Evolutionary conservation across 345 rosid genomes (phyloP), one percentile per base, ranked within the genome.

Genomic region (Acer saccharum): DNA sequence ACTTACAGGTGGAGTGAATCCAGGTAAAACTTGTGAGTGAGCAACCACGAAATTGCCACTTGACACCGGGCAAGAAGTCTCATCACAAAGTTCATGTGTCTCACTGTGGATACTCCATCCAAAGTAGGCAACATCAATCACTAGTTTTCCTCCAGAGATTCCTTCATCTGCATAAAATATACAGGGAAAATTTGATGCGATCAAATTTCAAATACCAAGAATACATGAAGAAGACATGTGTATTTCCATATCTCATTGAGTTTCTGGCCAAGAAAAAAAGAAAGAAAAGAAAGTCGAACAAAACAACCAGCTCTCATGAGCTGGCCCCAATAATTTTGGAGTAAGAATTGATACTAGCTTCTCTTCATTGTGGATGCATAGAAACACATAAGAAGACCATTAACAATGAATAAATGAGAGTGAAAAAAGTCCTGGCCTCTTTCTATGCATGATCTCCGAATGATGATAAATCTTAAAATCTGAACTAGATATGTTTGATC

Each of bases 1-100:
- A 87, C 98, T 89, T 87, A 95, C 99, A 61, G 97, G 98, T 27
- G 98, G 99, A 48, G 99, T 96, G 69, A 43, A 91, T 76, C 91
- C 94, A 0, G 98, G 97, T 57, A 96, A 84, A 76, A 84, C 89
- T 90, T 96, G 95, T 1, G 98, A 85, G 74, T 96, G 99, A 35
- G 92, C 60, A n/a, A 93, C 91, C 78, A 90, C 78, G 77, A 96
- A 96, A 73, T 93, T 90, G n/a, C 99, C 97, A 55, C 60, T 81
- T 17, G 95, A 55, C 16, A 94, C 95, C 16, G 97, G 98, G 86
- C 97, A 91, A 43, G 82, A 86, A 6, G 99, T 96, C 89, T 94
- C 95, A 12, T 77, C 80, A 55, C 97, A 89, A 75, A 96, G 97
- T 77, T 92, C 86, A 84, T 92, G 94, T 21, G 89, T 86, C 90